Evolutionary conservation across 2,329 filamentous ascomycete genomes (phyloP).

Genomic region (Onygenales sp.): DNA sequence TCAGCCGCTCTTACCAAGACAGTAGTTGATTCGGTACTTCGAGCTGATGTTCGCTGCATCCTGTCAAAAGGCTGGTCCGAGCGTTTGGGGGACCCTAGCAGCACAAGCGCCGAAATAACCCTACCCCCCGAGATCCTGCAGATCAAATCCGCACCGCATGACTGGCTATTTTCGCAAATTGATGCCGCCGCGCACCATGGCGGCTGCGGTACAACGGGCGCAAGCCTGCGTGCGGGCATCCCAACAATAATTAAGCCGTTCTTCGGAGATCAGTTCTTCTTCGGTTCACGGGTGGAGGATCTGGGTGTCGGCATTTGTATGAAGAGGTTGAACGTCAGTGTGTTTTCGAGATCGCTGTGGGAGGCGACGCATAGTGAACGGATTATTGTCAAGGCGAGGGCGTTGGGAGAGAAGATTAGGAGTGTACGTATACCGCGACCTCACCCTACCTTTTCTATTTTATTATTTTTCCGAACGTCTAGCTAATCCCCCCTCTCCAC

Average conservation of each 20-base stretch:
- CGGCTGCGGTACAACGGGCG: constrained; percentile 88
- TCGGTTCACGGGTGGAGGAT: constrained; percentile 80
- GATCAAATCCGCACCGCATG: constrained; percentile 86
- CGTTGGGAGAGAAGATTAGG: constrained; percentile 78
- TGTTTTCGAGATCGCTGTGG: constrained; percentile 81
- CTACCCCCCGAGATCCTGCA: constrained; percentile 73
- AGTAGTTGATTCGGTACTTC: constrained; percentile 83
- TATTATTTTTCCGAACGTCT: not conserved
- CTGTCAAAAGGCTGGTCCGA: constrained; percentile 97
- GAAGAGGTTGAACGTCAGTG: constrained; percentile 78
- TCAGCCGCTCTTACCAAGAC: constrained; percentile 80
- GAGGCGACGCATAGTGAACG: constrained; percentile 80
- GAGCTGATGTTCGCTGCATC: constrained; percentile 88
- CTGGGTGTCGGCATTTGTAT: constrained; percentile 84
- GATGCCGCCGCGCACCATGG: constrained; percentile 93
- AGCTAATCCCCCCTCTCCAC: not conserved
- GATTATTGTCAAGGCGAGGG: constrained; percentile 78
- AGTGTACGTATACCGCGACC: constrained; percentile 47
- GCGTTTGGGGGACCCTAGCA: constrained; percentile 53
- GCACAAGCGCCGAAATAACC: constrained; percentile 54
- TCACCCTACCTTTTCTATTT: not conserved
- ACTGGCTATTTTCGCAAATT: constrained; percentile 91
- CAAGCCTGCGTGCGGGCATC: constrained; percentile 79
- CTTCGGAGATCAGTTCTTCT: constrained; percentile 98
- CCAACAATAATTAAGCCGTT: constrained; percentile 95